A percentile compares a stretch with the other conserved stretches of the same genome.
Conservation (phyloP, 2,329 filamentous ascomycete species). For the Monosporascus ibericus region DNA sequence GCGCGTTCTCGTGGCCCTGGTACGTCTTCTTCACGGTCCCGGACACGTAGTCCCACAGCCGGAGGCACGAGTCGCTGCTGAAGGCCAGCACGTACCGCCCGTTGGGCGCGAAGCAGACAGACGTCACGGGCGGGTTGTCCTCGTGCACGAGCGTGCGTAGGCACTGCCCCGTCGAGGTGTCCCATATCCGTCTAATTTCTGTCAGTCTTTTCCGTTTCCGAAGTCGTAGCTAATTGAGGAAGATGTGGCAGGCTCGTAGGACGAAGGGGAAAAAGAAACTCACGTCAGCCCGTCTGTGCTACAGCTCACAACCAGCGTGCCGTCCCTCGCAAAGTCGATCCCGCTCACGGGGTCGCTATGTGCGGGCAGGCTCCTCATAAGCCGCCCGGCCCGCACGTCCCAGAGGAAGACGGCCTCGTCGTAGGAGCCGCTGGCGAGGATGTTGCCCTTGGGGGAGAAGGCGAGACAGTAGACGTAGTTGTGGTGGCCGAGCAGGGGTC, state of each 20-base stretch:
- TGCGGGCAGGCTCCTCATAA: conserved; percentile 87
- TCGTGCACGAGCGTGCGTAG: conserved; percentile 92
- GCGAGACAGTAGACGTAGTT: conserved; percentile 94
- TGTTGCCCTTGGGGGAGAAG: conserved; percentile 97
- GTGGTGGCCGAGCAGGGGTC: conserved; percentile 75
- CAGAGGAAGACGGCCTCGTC: conserved; percentile 96
- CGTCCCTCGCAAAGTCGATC: conserved; percentile 88
- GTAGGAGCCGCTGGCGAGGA: conserved; percentile 89
- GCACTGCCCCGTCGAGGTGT: conserved; percentile 91
- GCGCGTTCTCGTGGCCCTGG: conserved; percentile 80
- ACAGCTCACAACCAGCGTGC: conserved; percentile 86
- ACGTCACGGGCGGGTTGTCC: conserved; percentile 84
- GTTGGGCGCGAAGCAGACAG: conserved; percentile 89
- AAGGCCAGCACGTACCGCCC: conserved; percentile 89
- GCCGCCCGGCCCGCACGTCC: conserved; percentile 81
- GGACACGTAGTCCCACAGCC: conserved; percentile 91
- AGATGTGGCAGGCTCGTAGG: background rate
- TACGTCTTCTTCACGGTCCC: conserved; percentile 95
- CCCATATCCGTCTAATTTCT: conserved; percentile 71
- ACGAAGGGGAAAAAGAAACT: conserved; percentile 24
- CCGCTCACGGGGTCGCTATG: conserved; percentile 93
- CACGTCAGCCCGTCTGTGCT: conserved; percentile 84
- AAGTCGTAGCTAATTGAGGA: background rate
- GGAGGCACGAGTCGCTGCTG: conserved; percentile 82
- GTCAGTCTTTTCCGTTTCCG: too few species aligned